Conservation (phyloP, 75 land plant species). For the Pseudotsuga menziesii region DNA sequence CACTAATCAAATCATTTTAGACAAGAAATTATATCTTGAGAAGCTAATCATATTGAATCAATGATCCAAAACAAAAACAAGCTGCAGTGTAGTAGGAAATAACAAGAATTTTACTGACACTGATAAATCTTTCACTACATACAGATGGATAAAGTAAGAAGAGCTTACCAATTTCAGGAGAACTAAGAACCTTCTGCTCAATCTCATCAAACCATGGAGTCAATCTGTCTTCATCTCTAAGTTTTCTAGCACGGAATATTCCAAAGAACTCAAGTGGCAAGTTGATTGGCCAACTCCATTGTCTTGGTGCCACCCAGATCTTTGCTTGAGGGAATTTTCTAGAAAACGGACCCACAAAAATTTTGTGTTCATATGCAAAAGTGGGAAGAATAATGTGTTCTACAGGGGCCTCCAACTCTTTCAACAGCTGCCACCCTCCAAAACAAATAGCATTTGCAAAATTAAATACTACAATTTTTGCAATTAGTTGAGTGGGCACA, state of each 20-base stretch:
- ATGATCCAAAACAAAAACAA: neutral
- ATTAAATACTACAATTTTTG: neutral
- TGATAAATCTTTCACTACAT: conserved; percentile 3
- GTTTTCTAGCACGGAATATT: conserved; percentile 69
- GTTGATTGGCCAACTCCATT: conserved; percentile 99
- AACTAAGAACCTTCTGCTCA: conserved; percentile 92
- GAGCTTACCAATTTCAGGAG: conserved; percentile 89
- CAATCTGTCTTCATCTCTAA: conserved; percentile 59
- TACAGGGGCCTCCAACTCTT: conserved; percentile 88
- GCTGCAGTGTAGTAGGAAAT: neutral
- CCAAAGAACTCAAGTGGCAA: conserved; percentile 97
- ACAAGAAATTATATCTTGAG: neutral
- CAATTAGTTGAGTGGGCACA: neutral
- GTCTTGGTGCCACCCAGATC: conserved; percentile 97
- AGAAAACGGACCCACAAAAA: conserved; percentile 97
- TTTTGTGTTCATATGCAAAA: conserved; percentile 98
- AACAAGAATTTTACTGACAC: neutral
- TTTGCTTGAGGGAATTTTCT: conserved; percentile 88
- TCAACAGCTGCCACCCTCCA: conserved; percentile 82
- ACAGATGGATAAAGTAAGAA: neutral
- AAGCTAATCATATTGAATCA: neutral
- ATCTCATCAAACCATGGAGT: conserved; percentile 94
- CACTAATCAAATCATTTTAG: neutral
- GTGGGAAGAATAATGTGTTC: conserved; percentile 94
- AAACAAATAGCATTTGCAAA: conserved; percentile 14